Evolutionary conservation across 2,329 filamentous ascomycete genomes (phyloP).

Genomic region (Lasiodiplodia sp.): DNA sequence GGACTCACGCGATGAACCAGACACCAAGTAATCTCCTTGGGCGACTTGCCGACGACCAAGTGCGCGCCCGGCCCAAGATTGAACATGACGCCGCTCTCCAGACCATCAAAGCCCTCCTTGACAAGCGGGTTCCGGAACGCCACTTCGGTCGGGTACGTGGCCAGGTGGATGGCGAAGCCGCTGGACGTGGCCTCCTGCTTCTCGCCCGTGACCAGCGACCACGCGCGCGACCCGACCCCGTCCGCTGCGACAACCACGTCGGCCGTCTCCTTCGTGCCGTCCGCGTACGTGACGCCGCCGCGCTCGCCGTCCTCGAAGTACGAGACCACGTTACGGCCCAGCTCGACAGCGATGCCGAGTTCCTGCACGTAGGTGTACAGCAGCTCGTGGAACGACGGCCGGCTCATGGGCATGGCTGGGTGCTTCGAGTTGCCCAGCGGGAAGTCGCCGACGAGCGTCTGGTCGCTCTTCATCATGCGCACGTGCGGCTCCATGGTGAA

Average conservation of each 20-base stretch:
- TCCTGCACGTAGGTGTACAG: neutral
- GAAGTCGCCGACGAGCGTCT: neutral
- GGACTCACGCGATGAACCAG: no score
- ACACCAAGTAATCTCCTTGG: no score
- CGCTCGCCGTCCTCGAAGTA: neutral
- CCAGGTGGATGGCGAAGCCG: neutral
- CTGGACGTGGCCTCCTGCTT: neutral
- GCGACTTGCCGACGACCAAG: neutral
- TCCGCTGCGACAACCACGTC: neutral
- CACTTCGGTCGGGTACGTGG: neutral
- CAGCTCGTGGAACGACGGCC: neutral
- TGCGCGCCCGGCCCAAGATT: neutral
- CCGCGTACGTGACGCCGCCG: neutral
- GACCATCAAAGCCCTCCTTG: neutral
- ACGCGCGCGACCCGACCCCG: neutral
- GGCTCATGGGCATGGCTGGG: neutral
- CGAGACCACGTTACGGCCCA: neutral
- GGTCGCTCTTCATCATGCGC: neutral
- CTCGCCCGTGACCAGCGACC: neutral
- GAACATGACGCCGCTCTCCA: neutral
- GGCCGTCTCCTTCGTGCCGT: neutral
- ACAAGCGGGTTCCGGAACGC: neutral
- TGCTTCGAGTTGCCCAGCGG: neutral
- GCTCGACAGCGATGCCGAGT: neutral
- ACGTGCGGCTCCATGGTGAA: neutral